phyloP scores from a whole-genome alignment of 805 yeast species.

The Yarrowia divulgata region DNA sequence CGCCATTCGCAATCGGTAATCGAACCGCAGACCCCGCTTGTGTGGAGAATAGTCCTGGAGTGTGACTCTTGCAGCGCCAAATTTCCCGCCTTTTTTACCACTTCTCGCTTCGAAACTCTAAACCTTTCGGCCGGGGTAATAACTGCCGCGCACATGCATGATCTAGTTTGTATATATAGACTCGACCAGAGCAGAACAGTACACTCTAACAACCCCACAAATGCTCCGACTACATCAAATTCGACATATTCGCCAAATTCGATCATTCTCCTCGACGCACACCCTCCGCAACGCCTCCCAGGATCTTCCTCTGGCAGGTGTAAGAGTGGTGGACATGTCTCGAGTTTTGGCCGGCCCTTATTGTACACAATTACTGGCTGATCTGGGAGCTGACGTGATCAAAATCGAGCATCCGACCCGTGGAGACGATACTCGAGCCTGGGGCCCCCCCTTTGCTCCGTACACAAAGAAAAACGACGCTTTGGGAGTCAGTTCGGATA shows the following conservation, averaged over 20 bases:
- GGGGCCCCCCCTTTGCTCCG: constrained; percentile 56
- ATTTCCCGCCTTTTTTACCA: too few species aligned
- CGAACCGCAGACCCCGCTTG: too few species aligned
- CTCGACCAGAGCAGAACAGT: too few species aligned
- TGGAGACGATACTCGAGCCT: constrained; percentile 55
- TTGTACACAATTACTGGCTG: constrained; percentile 53
- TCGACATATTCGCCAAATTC: background rate
- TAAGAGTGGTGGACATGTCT: constrained; percentile 52
- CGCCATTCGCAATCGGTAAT: too few species aligned
- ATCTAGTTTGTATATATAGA: too few species aligned
- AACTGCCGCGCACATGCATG: constrained; percentile 30
- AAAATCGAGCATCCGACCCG: constrained; percentile 54
- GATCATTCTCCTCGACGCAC: background rate
- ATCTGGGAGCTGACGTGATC: constrained; percentile 55
- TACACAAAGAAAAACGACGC: constrained; percentile 4
- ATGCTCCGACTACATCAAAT: background rate
- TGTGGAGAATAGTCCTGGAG: too few species aligned
- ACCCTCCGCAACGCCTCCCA: background rate
- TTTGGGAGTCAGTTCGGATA: constrained; percentile 1
- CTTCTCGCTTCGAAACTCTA: too few species aligned
- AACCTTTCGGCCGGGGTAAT: constrained; percentile 13
- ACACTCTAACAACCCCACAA: background rate
- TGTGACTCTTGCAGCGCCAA: too few species aligned
- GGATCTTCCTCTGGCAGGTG: constrained; percentile 49
- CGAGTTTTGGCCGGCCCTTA: constrained; percentile 56